Conservation (phyloP, 495 filamentous ascomycete genomes). For the Durotheca rogersii region DNA sequence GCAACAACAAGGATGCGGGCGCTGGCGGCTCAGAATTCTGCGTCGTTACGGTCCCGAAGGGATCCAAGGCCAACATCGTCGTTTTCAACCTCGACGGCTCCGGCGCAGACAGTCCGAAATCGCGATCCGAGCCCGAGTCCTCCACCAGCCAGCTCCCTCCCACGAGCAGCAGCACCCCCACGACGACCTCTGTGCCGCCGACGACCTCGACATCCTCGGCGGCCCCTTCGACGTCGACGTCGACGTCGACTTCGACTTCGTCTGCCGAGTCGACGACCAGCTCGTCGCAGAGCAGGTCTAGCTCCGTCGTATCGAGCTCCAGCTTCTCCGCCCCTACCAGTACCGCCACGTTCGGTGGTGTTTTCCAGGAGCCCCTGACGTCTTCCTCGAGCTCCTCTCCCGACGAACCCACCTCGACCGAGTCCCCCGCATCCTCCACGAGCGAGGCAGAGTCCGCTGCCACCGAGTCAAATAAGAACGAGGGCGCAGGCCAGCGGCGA, state of each 20-base stretch:
- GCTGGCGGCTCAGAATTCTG: constrained; percentile 75
- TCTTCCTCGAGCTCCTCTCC: constrained; percentile 6
- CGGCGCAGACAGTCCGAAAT: too few species aligned
- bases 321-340: constrained; percentile 7
- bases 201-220: constrained; percentile 15
- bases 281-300: constrained; percentile 8
- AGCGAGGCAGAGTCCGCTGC: constrained; percentile 21
- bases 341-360: constrained; percentile 12
- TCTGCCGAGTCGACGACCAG: constrained; percentile 17
- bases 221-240: constrained; percentile 11
- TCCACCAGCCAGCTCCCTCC: constrained; percentile 15
- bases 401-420: constrained; percentile 8
- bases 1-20: constrained; percentile 57
- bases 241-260: constrained; percentile 8
- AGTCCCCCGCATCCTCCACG: constrained; percentile 7
- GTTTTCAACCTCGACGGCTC: constrained; percentile 53
- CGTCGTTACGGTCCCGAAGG: constrained; percentile 73
- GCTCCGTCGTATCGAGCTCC: constrained; percentile 3
- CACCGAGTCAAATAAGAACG: constrained; percentile 34
- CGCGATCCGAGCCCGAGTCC: constrained; percentile 16
- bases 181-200: constrained; percentile 30
- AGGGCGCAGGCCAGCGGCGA: constrained; percentile 40
- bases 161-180: constrained; percentile 19
- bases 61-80: constrained; percentile 66
- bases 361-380: constrained; percentile 33